Base-by-base conservation (phyloP, 176 grass and related monocot species). In the Zoysia pacifica region DNA sequence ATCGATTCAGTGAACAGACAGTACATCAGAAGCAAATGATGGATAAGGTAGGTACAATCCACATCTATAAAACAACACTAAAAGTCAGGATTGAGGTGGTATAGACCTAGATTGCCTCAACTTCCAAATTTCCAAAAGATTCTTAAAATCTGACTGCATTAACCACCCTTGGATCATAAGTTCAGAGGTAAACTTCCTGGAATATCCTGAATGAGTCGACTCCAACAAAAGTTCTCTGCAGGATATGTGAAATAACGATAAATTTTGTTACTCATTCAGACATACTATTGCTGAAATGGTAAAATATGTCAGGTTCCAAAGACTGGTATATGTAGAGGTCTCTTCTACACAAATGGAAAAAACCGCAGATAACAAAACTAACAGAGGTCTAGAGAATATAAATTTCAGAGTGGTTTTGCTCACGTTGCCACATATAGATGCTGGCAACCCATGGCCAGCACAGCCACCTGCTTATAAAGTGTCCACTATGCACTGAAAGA, bases 91-190 rank as follows among this genome's bases (percentile, higher is more conserved):
- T 39, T 79, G 48, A 69, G 10, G 20, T 40, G 18, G 64, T 18
- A 61, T 47, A 61, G 38, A 79, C 65, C 81, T 14, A 79, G 6
- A 67, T 82, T 86, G 93, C 95, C 95, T 97, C 91, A 81, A 93
- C 95, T 85, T 82, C 89, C 61, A 97, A 81, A 68, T 97, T 90
- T 46, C 95, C 95, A 73, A 97, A 62, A 70, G 83, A 78, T 91
- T 97, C 95, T 61, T 91, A 97, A 91, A 97, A 97, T 75, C n/a
- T 94, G 48, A 97, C 95, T 78, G 94, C 70, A 81, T 97, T 97
- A 50, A 89, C 77, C 67, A 97, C 91, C 73, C 91, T 92, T 48
- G 92, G 92, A 80, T 93, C 87, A 87, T 94, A 83, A 85, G 83
- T 93, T 83, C 92, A 85, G 65, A 94, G 91, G 82, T 94, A 92